Evolutionary conservation across 345 rosid genomes (phyloP).

Genomic region (Erysimum cheiranthoides): DNA sequence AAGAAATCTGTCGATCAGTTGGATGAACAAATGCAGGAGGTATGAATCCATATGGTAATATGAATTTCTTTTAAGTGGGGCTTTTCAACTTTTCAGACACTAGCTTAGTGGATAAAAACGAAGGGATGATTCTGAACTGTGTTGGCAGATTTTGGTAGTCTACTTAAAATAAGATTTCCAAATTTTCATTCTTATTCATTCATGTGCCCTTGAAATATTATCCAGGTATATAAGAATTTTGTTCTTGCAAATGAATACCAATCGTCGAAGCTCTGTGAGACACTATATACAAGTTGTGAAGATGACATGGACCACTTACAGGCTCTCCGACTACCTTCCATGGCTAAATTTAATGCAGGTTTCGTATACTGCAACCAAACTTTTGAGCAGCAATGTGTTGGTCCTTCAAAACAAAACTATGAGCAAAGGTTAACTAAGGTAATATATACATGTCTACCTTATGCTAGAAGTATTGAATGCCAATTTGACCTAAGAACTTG

Average conservation of each 20-base stretch:
- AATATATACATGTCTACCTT: conserved; percentile 14
- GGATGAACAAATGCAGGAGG: conserved; percentile 86
- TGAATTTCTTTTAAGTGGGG: neutral
- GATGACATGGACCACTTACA: conserved; percentile 99
- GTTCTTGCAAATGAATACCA: conserved; percentile 75
- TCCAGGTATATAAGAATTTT: conserved; percentile 73
- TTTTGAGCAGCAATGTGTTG: conserved; percentile 82
- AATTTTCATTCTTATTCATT: conserved; percentile 16
- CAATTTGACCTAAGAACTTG: neutral
- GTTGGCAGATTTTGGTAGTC: conserved; percentile 4
- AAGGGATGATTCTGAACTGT: conserved; percentile 5
- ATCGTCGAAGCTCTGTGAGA: conserved; percentile 91
- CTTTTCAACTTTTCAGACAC: conserved; percentile 8
- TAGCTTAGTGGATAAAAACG: conserved; percentile 8
- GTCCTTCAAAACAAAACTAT: conserved; percentile 84
- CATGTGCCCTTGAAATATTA: conserved; percentile 36
- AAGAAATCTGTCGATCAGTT: conserved; percentile 79
- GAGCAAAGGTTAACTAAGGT: conserved; percentile 94
- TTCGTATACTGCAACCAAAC: conserved; percentile 88
- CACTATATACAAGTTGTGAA: conserved; percentile 79
- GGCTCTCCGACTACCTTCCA: conserved; percentile 95
- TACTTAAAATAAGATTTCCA: neutral
- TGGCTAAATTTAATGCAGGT: conserved; percentile 99
- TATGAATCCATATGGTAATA: conserved; percentile 39
- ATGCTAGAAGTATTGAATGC: conserved; percentile 10